Base-by-base conservation (phyloP, 2,329 filamentous ascomycete genomes). In the Colletotrichum plurivorum region DNA sequence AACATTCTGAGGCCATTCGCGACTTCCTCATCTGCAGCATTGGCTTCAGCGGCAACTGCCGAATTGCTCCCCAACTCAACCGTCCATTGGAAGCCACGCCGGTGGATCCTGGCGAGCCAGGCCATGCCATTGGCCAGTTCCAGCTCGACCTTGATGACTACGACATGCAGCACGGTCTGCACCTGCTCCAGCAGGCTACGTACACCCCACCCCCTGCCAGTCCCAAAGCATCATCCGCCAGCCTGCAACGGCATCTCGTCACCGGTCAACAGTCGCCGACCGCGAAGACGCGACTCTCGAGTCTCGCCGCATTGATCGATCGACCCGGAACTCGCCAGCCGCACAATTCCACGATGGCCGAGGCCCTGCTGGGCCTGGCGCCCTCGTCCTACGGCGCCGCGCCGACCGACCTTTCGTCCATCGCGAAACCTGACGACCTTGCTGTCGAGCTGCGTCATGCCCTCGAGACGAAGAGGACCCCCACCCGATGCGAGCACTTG, bases 401-500 rank as follows among this genome's bases (percentile, higher is more conserved):
- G 31, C 70, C 74, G 63, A 75, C 74, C 60, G 78, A 75, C 59
- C 69, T 74, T 39, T 41, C 59, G 22, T 66, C 74, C 12, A 84
- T 82, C 75, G 72, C 65, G 58, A 84, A 82, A 6, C 68, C 81
- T 52, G 81, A 84, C 18, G 85, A 89, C 31, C 76, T 90, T 7
- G 81, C 84, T 71, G 72, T 73, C 22, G 82, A 82, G n/a, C 76
- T 90, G 25, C 79, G 79, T 45, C 73, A 75, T 8, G 69, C 82
- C 0, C 75, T 88, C 53, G 74, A 78, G 6, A 75, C 77, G 18
- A 87, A 84, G 69, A 79, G 81, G 18, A 83, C 83, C 5, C 78
- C 82, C 12, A 85, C 80, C 20, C 84, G 84, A 55, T 87, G 85
- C 48, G 82, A 88, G 61, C 85, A 87, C 71, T 76, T 87, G 12